Conservation (phyloP, 2,329 filamentous ascomycete species). For the Fusarium sp. region DNA sequence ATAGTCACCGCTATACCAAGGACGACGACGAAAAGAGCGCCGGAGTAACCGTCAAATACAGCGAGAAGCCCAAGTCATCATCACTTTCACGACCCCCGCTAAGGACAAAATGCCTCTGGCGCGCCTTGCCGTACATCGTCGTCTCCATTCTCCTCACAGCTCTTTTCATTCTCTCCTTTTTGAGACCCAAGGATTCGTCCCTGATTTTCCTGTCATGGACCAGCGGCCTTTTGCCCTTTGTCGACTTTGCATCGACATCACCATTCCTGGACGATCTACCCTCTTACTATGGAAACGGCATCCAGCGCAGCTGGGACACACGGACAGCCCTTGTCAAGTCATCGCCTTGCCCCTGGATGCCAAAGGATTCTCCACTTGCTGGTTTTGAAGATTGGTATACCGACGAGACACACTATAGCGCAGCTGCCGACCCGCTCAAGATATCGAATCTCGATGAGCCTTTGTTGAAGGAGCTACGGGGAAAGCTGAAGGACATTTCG, state of each 20-base stretch:
- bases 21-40: slow-evolving; percentile 7
- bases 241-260: slow-evolving; percentile 49
- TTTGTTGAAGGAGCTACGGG: slow-evolving; percentile 43
- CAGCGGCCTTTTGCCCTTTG: slow-evolving; percentile 47
- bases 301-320: slow-evolving; percentile 43
- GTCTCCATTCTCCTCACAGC: slow-evolving; percentile 41
- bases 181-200: slow-evolving; percentile 49
- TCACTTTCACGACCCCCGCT: not conserved
- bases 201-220: slow-evolving; percentile 53
- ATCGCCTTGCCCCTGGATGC: slow-evolving; percentile 39
- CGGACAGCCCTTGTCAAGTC: slow-evolving; percentile 43
- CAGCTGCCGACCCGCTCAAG: slow-evolving; percentile 53
- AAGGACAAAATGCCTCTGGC: slow-evolving; percentile 6
- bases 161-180: slow-evolving; percentile 38
- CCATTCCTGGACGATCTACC: slow-evolving; percentile 43
- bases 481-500: slow-evolving; percentile 45
- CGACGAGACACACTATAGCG: slow-evolving; percentile 47
- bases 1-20: slow-evolving; percentile 4
- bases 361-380: slow-evolving; percentile 19
- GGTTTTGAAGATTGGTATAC: slow-evolving; percentile 46
- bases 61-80: slow-evolving; percentile 17
- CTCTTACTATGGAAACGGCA: slow-evolving; percentile 41
- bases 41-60: slow-evolving; percentile 13
- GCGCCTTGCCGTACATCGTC: slow-evolving; percentile 32
- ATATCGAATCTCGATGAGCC: slow-evolving; percentile 54